Evolutionary conservation across 2,329 filamentous ascomycete genomes (phyloP).

Genomic region (Aspergillus brunneoviolaceus): DNA sequence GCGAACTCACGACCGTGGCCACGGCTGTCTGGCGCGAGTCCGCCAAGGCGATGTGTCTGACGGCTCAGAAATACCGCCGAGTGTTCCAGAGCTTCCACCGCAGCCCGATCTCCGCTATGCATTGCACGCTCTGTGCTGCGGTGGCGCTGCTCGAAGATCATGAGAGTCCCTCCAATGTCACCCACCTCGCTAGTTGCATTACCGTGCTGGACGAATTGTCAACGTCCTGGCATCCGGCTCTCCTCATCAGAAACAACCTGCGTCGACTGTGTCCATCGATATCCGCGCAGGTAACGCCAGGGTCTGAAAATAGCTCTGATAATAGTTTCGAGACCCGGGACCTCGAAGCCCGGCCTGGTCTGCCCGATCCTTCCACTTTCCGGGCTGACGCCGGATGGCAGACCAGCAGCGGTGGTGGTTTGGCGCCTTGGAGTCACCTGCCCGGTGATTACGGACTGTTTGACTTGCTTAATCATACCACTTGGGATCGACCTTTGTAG

Average conservation of each 20-base stretch:
- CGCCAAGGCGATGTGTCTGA: constrained; percentile 23
- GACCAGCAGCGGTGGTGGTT: not conserved
- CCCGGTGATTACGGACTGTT: constrained; percentile 1
- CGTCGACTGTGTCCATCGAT: not conserved
- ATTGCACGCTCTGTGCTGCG: constrained; percentile 35
- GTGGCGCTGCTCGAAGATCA: constrained; percentile 17
- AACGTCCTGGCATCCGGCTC: constrained; percentile 6
- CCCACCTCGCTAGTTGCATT: not conserved
- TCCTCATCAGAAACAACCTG: not conserved
- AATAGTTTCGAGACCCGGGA: not conserved
- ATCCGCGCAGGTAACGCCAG: not conserved
- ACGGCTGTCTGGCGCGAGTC: constrained; percentile 22
- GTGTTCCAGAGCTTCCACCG: constrained; percentile 34
- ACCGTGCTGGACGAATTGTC: constrained; percentile 8
- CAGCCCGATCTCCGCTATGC: constrained; percentile 36
- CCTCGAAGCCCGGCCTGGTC: not conserved
- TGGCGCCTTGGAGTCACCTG: not conserved
- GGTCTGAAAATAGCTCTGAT: not conserved
- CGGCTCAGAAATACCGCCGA: constrained; percentile 32
- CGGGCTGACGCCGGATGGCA: not conserved
- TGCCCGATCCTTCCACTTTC: not conserved
- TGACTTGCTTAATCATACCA: not conserved
- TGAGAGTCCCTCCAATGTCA: not conserved
- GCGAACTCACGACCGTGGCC: not conserved
- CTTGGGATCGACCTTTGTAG: not conserved